Evolutionary conservation across 371 early-diverging fungal species (phyloP).

Genomic region (Rhizopus stolonifer): DNA sequence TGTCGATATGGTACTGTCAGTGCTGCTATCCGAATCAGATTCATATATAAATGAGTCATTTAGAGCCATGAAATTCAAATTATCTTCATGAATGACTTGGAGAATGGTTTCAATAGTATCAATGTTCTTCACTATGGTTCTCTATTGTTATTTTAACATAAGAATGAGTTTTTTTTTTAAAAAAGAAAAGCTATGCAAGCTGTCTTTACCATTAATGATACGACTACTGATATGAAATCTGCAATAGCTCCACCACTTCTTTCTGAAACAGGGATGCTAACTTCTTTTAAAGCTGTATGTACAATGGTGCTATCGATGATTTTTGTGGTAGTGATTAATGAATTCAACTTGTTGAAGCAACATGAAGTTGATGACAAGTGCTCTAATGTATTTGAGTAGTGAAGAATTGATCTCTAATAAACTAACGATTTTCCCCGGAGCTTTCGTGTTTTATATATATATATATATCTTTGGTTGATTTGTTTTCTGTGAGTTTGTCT

Average conservation of each 20-base stretch:
- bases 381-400: conserved; percentile 12
- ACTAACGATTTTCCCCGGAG: conserved; percentile 12
- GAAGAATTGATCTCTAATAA: conserved; percentile 13
- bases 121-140: conserved; percentile 16
- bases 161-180: conserved; percentile 16
- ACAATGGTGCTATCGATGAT: conserved; percentile 10
- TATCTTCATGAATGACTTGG: conserved; percentile 18
- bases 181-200: conserved; percentile 10
- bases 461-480: conserved; percentile 7
- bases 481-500: conserved; percentile 9
- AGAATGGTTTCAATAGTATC: conserved; percentile 16
- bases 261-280: conserved; percentile 11
- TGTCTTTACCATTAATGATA: conserved; percentile 18
- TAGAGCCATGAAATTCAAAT: conserved; percentile 11
- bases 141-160: conserved; percentile 18
- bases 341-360: conserved; percentile 15
- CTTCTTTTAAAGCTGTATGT: conserved; percentile 14
- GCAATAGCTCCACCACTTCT: conserved; percentile 17
- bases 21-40: conserved; percentile 23
- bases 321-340: conserved; percentile 15
- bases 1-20: conserved; percentile 7
- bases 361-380: conserved; percentile 13
- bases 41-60: conserved; percentile 14
- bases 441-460: conserved; percentile 7
- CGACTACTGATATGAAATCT: conserved; percentile 13